Evolutionary conservation across 1,139 yeast species (phyloP).

Genomic region (Magnusiomyces tetraspermus): DNA sequence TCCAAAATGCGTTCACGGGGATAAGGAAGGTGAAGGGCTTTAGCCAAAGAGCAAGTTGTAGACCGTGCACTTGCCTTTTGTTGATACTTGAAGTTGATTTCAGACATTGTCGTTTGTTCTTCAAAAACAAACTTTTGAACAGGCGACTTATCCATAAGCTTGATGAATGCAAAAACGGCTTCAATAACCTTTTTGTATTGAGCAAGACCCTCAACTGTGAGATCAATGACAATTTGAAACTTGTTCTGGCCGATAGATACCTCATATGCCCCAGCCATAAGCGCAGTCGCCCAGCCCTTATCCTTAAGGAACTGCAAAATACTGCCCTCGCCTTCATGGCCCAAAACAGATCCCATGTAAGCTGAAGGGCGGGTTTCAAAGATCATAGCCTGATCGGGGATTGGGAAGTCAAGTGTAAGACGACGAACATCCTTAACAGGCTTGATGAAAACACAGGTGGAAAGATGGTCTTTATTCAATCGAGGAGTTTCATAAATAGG

Average conservation of each 20-base stretch:
- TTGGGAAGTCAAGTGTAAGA: conserved; percentile 56
- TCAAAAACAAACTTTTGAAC: conserved; percentile 52
- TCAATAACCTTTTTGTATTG: conserved; percentile 54
- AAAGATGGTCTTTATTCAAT: conserved; percentile 40
- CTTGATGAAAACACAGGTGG: conserved; percentile 52
- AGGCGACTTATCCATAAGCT: conserved; percentile 43
- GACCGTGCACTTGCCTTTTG: conserved; percentile 57
- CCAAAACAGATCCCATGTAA: conserved; percentile 70
- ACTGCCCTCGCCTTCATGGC: conserved; percentile 89
- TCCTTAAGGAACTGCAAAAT: conserved; percentile 57
- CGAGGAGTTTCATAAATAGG: conserved; percentile 43
- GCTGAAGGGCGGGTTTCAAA: conserved; percentile 65
- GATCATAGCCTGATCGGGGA: conserved; percentile 58
- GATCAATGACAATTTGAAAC: conserved; percentile 59
- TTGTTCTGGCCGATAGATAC: conserved; percentile 62
- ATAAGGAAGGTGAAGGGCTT: conserved; percentile 40
- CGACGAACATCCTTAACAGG: conserved; percentile 76
- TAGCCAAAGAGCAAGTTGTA: conserved; percentile 45
- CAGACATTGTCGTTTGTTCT: conserved; percentile 42
- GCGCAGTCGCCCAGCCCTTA: conserved; percentile 69
- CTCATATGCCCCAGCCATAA: conserved; percentile 65
- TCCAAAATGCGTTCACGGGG: conserved; percentile 59
- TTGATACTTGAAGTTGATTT: conserved; percentile 49
- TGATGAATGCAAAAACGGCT: conserved; percentile 61
- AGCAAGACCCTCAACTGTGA: conserved; percentile 61